Base-by-base conservation (phyloP, 176 grass and related monocot species). In the Oryza longistaminata region DNA sequence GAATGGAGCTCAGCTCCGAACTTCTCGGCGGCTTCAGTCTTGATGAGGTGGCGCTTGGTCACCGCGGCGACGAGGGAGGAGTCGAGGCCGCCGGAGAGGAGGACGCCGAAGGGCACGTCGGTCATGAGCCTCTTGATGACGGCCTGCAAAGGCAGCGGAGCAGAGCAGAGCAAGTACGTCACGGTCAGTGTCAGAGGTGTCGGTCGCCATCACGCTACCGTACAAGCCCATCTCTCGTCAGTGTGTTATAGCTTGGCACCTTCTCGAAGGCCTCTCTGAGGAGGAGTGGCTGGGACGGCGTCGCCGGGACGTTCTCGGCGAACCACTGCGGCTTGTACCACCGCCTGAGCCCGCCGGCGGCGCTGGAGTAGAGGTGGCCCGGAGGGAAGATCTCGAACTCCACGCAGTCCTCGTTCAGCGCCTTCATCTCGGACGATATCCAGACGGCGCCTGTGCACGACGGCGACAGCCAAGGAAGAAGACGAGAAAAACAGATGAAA, bases 51-150 rank as follows among this genome's bases (percentile, higher is more conserved):
- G 67, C 93, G 93, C 27, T 91, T 89, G 64, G 97, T 94, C 44
- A 99, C 93, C 0, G 93, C 88, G 35, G 93, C 92, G 79, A 99
- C 97, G 6, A 99, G 74, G 0, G 97, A 99, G 6, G 93, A 99
- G 87, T 99, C 97, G 1, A 99, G 90, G 15, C 97, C 97, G 15
- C 97, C 97, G 61, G 97, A 99, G 61, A 96, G 84, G 61, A 99
- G 85, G 10, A 99, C 93, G 19, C 97, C 93, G 46, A 99, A 99
- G 0, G 97, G 93, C 39, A 94, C 97, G 68, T 99, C 93, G 0
- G 97, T 96, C 97, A 99, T 99, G 11, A 99, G 91, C 87, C 97
- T 91, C 88, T 96, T 96, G 82, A 96, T 83, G 17, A 99, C 93
- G 78, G 97, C 90, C 93, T 99, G 68, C 17, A 66, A 31, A 52